A percentile compares a stretch with the other conserved stretches of the same genome.
Evolutionary conservation across 768 basidiomycete species (phyloP).

Genomic region (Kwoniella mangroviensis): DNA sequence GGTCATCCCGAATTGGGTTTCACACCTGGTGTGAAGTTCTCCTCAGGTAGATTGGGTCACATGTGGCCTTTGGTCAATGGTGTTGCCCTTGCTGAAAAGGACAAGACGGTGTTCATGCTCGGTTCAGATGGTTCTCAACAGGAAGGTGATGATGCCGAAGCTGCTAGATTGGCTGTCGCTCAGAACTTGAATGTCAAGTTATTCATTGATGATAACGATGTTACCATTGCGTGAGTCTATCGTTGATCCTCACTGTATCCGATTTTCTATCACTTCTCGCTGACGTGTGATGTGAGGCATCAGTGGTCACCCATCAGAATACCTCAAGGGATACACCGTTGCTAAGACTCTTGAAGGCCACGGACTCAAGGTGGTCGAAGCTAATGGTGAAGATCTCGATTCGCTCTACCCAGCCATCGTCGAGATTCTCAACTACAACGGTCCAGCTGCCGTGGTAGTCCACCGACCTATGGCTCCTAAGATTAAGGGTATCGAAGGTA

Average conservation of each 20-base stretch:
- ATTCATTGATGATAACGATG: constrained; percentile 87
- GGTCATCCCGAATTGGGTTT: constrained; percentile 88
- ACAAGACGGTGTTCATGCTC: constrained; percentile 77
- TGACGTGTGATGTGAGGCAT: neutral
- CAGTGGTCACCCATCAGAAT: constrained; percentile 80
- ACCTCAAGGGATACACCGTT: constrained; percentile 77
- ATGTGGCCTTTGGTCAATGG: constrained; percentile 90
- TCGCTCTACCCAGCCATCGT: constrained; percentile 72
- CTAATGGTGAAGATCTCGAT: constrained; percentile 79
- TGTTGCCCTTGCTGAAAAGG: constrained; percentile 75
- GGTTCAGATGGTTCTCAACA: constrained; percentile 91
- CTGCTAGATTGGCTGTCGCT: constrained; percentile 83
- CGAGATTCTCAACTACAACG: constrained; percentile 66
- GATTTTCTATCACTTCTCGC: neutral
- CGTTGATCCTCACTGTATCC: no score
- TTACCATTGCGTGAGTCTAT: constrained; percentile 69
- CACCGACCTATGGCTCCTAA: constrained; percentile 74
- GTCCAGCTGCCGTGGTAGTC: constrained; percentile 77
- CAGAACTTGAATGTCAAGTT: constrained; percentile 82
- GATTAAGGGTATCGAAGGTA: constrained; percentile 76
- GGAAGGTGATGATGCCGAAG: constrained; percentile 89
- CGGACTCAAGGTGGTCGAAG: constrained; percentile 75
- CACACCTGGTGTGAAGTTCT: constrained; percentile 91
- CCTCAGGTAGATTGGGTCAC: constrained; percentile 88
- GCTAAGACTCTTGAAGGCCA: constrained; percentile 76